Evolutionary conservation across 768 basidiomycete species (phyloP), one percentile per base, ranked within the genome.

Genomic region (Phylloporus sp.): DNA sequence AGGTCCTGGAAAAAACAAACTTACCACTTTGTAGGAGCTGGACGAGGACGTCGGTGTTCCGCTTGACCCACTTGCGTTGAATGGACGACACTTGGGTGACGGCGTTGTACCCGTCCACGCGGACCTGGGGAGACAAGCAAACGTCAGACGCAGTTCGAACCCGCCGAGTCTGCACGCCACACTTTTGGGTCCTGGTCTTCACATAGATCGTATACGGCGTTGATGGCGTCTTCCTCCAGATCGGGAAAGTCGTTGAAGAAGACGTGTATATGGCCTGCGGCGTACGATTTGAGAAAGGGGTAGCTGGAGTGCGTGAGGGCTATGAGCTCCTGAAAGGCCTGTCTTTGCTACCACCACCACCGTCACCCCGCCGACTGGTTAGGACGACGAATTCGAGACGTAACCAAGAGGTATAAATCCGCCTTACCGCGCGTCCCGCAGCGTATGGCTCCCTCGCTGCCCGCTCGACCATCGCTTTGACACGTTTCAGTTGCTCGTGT

Each of bases 191-290:
- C 74, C 38, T 76, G 76, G 67, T 87, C 85, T 62, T 87, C 85
- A 59, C 85, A 87, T 0, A 87, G 67, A 65, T 87, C 85, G 56
- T 86, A 87, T 11, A 87, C 75, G n/a, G 82, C 81, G 55, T 87
- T 82, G 57, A 87, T 84, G 6, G 82, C 82, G 18, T 77, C 77
- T 54, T 87, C 86, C 60, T 85, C 81, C n/a, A 82, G 67, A 36
- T 84, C 85, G 0, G 80, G 78, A 54, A 84, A 83, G 62, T 83
- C 79, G 52, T 68, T 76, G 68, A 86, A 79, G 60, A 81, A 81
- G 39, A 65, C 53, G 27, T 70, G 75, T 46, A 87, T 76, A 42
- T 80, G 74, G 26, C 65, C 65, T 0, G 83, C 84, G 0, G 80
- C 82, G 26, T 81, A 67, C 21, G 72, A 74, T 55, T 82, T 84